phyloP scores from a whole-genome alignment of 345 rosid species.

The Erucastrum elatum region DNA sequence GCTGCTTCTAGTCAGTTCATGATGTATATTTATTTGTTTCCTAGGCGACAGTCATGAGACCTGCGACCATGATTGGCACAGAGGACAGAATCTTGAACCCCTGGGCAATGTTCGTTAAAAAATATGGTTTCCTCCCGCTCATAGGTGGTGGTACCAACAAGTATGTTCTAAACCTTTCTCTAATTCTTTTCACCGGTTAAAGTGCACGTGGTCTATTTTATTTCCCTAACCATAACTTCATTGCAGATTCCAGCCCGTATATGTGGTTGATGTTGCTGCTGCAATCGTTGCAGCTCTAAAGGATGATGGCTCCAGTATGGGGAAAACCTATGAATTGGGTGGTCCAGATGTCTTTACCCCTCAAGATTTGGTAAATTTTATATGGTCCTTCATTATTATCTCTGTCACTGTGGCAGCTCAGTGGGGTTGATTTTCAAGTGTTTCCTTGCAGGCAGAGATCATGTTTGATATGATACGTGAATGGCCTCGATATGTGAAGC shows the following conservation, averaged over 20 bases:
- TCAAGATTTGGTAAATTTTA: conserved; percentile 73
- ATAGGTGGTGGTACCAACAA: conserved; percentile 83
- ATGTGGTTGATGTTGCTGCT: conserved; percentile 94
- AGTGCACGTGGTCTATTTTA: neutral
- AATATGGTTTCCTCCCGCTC: conserved; percentile 75
- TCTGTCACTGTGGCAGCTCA: conserved; percentile 19
- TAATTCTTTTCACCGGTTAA: neutral
- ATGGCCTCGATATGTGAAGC: conserved; percentile 86
- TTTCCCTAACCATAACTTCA: conserved; percentile 31
- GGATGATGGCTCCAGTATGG: conserved; percentile 94
- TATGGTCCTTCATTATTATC: conserved; percentile 14
- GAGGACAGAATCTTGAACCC: conserved; percentile 87
- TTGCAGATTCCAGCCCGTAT: conserved; percentile 94
- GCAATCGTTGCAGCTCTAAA: conserved; percentile 83
- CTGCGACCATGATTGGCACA: conserved; percentile 92
- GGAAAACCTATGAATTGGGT: conserved; percentile 90
- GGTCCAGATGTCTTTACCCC: conserved; percentile 83
- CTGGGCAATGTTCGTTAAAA: conserved; percentile 83
- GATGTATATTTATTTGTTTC: conserved; percentile 34
- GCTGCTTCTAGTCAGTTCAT: conserved; percentile 23
- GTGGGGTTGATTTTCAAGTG: conserved; percentile 31
- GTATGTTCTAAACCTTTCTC: conserved; percentile 47
- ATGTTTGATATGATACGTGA: conserved; percentile 91
- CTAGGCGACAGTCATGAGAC: conserved; percentile 92
- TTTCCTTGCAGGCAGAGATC: conserved; percentile 72